Conservation (phyloP, 2,329 filamentous ascomycete species). For the Hymenoscyphus albidus region DNA sequence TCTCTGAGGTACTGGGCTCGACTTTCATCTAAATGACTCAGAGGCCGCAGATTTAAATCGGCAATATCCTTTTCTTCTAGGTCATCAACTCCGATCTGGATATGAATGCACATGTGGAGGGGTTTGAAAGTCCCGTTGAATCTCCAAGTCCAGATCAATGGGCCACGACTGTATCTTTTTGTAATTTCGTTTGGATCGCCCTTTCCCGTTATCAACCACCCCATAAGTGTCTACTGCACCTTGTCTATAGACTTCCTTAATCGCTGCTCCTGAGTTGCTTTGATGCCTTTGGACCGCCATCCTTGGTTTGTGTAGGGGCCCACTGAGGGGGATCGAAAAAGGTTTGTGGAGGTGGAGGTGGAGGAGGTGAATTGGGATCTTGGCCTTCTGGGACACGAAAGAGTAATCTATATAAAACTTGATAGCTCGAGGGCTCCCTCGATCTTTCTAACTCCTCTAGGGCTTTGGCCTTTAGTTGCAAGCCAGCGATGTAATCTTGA, state of each 20-base stretch:
- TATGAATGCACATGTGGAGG: not conserved
- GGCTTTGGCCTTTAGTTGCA: not conserved
- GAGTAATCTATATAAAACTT: not conserved
- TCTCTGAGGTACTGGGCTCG: not conserved
- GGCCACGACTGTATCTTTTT: not conserved
- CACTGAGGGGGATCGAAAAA: not conserved
- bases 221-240: not conserved
- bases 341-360: not conserved
- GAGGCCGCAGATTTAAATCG: not conserved
- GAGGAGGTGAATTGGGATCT: not conserved
- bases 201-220: not conserved
- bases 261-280: not conserved
- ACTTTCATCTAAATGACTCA: not conserved
- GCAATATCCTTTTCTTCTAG: not conserved
- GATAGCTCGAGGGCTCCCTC: not conserved
- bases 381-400: not conserved
- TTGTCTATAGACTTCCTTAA: not conserved
- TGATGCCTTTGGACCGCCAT: not conserved
- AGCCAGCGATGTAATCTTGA: not conserved
- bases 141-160: not conserved
- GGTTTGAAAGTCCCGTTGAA: not conserved
- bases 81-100: not conserved
- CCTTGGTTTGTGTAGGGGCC: not conserved
- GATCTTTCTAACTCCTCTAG: not conserved
- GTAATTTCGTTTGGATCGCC: not conserved